Conservation (phyloP, 257 asterid genomes). For the Solanum bulbocastanum region DNA sequence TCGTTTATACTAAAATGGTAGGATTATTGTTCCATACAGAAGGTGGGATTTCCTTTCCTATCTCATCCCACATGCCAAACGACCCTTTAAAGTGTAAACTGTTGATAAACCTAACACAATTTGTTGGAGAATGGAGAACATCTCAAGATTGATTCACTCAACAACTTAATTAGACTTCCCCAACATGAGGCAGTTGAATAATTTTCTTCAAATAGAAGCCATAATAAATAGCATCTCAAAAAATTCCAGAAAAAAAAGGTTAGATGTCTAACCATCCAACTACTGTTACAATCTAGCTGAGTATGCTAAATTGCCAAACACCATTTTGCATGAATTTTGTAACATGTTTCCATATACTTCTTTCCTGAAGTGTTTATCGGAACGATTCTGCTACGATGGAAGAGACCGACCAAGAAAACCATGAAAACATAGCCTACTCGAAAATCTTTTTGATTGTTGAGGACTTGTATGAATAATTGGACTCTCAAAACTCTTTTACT, state of each 20-base stretch:
- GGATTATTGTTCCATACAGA: background rate
- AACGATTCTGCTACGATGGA: background rate
- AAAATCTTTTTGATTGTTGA: background rate
- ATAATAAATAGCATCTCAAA: background rate
- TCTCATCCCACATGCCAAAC: background rate
- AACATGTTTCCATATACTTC: background rate
- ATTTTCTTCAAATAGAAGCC: background rate
- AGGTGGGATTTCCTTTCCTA: background rate
- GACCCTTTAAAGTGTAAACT: background rate
- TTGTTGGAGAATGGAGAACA: background rate
- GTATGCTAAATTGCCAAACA: background rate
- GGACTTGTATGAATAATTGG: background rate
- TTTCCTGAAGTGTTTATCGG: background rate
- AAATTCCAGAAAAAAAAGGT: background rate
- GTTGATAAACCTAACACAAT: background rate
- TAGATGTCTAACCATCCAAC: background rate
- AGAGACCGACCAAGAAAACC: background rate
- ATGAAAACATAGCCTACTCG: background rate
- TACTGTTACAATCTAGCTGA: background rate
- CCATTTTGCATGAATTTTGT: background rate
- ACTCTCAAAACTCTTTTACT: slow-evolving; percentile 48
- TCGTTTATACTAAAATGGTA: background rate
- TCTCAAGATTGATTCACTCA: background rate
- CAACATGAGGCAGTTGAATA: background rate
- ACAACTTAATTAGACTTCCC: background rate